These are phyloP conservation scores for Rhizopus stolonifer DNA, from an alignment of 371 early-diverging fungal genomes.

Conservation along the genomic window DNA sequence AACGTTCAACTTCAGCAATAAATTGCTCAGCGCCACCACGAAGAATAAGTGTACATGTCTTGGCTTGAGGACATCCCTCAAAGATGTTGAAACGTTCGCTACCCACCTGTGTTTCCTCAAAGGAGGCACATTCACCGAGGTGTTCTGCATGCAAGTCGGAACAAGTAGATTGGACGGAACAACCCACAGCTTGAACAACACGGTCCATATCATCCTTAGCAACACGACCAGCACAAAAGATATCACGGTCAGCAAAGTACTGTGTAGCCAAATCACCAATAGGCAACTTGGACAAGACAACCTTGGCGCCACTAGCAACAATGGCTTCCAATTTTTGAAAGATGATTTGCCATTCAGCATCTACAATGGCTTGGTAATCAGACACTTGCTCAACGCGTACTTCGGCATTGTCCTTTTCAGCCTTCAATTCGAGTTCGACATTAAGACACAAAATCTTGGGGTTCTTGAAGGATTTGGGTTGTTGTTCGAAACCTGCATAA, in stretches of 20 bases:
- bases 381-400: conserved; percentile 94
- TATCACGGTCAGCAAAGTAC: conserved; percentile 99
- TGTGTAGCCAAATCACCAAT: conserved; percentile 99
- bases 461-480: conserved; percentile 95
- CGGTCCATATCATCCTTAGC: conserved; percentile 91
- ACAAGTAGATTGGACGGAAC: conserved; percentile 89
- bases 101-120: conserved; percentile 99
- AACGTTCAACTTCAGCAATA: conserved; percentile 99
- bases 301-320: conserved; percentile 97
- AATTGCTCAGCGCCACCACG: conserved; percentile 99
- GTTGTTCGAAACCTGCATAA: conserved; percentile 99
- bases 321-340: conserved; percentile 98
- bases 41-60: conserved; percentile 96
- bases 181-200: conserved; percentile 96
- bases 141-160: conserved; percentile 82
- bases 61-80: conserved; percentile 86
- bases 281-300: conserved; percentile 97
- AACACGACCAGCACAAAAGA: conserved; percentile 99
- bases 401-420: conserved; percentile 99
- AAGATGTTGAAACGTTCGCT: conserved; percentile 98
- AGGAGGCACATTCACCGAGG: conserved; percentile 87
- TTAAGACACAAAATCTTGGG: conserved; percentile 96
- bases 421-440: conserved; percentile 99
- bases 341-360: conserved; percentile 99
- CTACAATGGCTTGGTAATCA: conserved; percentile 99